Evolutionary conservation across 2,329 filamentous ascomycete genomes (phyloP).

Genomic region (Xenosphaeropsis pyriputrescens): DNA sequence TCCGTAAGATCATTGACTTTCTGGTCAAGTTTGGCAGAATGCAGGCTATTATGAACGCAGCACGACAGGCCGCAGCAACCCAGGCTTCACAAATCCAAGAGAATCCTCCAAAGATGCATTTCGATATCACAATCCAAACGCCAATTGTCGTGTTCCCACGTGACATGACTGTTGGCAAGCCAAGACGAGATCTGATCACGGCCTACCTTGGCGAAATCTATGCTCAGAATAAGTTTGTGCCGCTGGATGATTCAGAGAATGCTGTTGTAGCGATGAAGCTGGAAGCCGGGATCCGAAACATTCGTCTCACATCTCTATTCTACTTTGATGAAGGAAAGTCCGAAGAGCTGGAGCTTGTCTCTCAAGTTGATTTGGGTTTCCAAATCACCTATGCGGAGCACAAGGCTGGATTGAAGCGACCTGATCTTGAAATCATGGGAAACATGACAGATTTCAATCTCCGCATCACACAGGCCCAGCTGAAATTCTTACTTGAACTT

Average conservation of each 20-base stretch:
- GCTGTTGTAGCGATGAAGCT: slow-evolving; percentile 77
- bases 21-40: slow-evolving; percentile 98
- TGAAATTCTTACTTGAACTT: slow-evolving; percentile 79
- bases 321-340: slow-evolving; percentile 57
- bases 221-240: slow-evolving; percentile 82
- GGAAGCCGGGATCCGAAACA: slow-evolving; percentile 80
- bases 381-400: slow-evolving; percentile 88
- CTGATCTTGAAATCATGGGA: slow-evolving; percentile 83
- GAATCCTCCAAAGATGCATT: slow-evolving; percentile 78
- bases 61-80: slow-evolving; percentile 82
- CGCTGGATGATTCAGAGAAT: slow-evolving; percentile 61
- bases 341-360: slow-evolving; percentile 91
- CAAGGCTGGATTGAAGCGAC: slow-evolving; percentile 57
- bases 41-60: slow-evolving; percentile 97
- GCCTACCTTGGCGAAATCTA: slow-evolving; percentile 97
- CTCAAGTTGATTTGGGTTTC: slow-evolving; percentile 90
- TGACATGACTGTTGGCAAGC: slow-evolving; percentile 52
- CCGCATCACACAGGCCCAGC: slow-evolving; percentile 75
- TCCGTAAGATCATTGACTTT: slow-evolving; percentile 96
- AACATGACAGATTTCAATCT: slow-evolving; percentile 90
- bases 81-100: slow-evolving; percentile 91
- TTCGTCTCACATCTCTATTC: slow-evolving; percentile 79
- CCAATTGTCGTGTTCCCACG: slow-evolving; percentile 93
- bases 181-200: slow-evolving; percentile 69
- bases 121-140: slow-evolving; percentile 85